Evolutionary conservation across 257 asterid species (phyloP).

Genomic region (Jacaranda copaia): DNA sequence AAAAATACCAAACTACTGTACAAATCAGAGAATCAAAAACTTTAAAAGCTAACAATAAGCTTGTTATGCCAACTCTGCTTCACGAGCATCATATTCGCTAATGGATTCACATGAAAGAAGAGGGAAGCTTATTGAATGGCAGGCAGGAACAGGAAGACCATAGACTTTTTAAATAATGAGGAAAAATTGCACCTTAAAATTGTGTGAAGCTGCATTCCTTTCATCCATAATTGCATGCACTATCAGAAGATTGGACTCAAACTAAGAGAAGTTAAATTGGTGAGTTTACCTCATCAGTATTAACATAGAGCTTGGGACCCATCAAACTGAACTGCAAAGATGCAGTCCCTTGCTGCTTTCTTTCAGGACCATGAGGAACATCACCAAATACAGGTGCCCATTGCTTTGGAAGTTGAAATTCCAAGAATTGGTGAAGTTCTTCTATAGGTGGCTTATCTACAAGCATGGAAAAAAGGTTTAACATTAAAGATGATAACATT

Average conservation of each 20-base stretch:
- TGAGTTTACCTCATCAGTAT: conserved; percentile 61
- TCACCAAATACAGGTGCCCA: conserved; percentile 92
- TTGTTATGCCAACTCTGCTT: too few species aligned
- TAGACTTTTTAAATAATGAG: background rate
- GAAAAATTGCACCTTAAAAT: background rate
- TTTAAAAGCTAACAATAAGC: too few species aligned
- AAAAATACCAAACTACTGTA: too few species aligned
- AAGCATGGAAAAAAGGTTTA: conserved; percentile 31
- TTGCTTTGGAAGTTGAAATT: conserved; percentile 80
- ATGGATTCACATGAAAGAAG: background rate
- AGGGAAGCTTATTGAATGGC: background rate
- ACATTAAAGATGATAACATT: too few species aligned
- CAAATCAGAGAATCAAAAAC: too few species aligned
- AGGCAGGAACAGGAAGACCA: background rate
- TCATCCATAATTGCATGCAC: conserved; percentile 26
- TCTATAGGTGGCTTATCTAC: conserved; percentile 86
- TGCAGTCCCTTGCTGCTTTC: conserved; percentile 69
- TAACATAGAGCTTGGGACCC: conserved; percentile 86
- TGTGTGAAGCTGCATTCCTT: conserved; percentile 9
- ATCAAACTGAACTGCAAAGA: conserved; percentile 82
- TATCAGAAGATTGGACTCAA: conserved; percentile 15
- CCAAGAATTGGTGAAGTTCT: conserved; percentile 77
- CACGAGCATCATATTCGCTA: too few species aligned
- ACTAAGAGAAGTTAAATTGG: background rate
- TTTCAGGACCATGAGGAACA: conserved; percentile 75